Evolutionary conservation across 345 rosid genomes (phyloP).

Genomic region (Eutrema japonicum): DNA sequence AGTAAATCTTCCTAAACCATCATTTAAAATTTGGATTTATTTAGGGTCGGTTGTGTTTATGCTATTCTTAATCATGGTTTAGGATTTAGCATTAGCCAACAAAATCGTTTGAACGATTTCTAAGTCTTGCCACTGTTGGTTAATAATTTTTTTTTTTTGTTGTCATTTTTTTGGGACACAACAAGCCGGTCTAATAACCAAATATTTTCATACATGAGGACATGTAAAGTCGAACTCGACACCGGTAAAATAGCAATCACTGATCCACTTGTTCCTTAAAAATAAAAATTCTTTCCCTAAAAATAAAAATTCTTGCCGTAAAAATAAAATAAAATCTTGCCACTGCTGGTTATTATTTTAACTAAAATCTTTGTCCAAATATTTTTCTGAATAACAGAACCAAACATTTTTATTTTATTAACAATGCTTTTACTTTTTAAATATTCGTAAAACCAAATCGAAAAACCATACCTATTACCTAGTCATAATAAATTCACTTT

Average conservation of each 20-base stretch:
- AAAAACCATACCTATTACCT: too few species aligned
- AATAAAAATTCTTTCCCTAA: too few species aligned
- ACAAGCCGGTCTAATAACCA: too few species aligned
- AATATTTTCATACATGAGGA: too few species aligned
- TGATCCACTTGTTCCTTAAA: too few species aligned
- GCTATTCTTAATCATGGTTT: slow-evolving; percentile 12
- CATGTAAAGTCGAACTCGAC: too few species aligned
- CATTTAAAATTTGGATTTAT: background rate
- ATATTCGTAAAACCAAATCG: background rate
- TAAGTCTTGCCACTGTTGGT: background rate
- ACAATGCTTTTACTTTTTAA: background rate
- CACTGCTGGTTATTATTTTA: background rate
- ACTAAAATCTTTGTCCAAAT: background rate
- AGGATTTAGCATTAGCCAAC: background rate
- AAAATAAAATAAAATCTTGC: background rate
- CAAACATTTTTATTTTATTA: background rate
- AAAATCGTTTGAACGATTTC: background rate
- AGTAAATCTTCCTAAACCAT: background rate
- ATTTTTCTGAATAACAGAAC: background rate
- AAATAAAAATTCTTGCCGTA: too few species aligned
- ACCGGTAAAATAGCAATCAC: too few species aligned
- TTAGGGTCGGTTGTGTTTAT: background rate
- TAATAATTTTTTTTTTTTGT: too few species aligned
- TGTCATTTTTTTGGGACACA: too few species aligned
- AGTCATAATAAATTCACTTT: too few species aligned